Evolutionary conservation across 2,329 filamentous ascomycete genomes (phyloP).

Genomic region (Pyrenochaeta sp.): DNA sequence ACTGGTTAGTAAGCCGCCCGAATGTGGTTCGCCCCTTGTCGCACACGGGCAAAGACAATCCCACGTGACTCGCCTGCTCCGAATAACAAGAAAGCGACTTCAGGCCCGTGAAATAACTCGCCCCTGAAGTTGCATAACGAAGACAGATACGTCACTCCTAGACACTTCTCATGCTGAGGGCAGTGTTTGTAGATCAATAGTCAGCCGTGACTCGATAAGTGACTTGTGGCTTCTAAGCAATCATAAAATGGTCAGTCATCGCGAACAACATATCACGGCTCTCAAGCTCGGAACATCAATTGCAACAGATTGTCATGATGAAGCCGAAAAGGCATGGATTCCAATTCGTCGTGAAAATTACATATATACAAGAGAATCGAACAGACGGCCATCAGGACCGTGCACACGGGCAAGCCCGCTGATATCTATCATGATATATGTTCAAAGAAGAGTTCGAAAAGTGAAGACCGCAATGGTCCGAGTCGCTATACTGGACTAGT

Average conservation of each 20-base stretch:
- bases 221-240: too few species aligned
- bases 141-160: neutral
- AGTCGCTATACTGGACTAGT: neutral
- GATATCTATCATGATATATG: slow-evolving; percentile 9
- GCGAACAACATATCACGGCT: neutral
- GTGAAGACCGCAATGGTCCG: neutral
- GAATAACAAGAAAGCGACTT: too few species aligned
- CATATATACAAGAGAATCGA: slow-evolving; percentile 30
- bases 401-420: slow-evolving; percentile 14
- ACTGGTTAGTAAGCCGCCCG: slow-evolving; percentile 20
- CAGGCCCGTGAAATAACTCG: neutral
- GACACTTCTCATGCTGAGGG: neutral
- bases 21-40: too few species aligned
- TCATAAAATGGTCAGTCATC: neutral
- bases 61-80: too few species aligned
- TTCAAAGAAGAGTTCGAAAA: neutral
- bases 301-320: neutral
- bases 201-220: too few species aligned
- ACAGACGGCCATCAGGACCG: slow-evolving; percentile 11
- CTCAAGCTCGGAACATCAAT: too few species aligned
- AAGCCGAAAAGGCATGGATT: slow-evolving; percentile 10
- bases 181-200: too few species aligned
- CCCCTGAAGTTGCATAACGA: too few species aligned
- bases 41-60: too few species aligned
- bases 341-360: slow-evolving; percentile 13